Base-by-base conservation (phyloP, 208 protist species). In the Wallacemonas sp. region DNA sequence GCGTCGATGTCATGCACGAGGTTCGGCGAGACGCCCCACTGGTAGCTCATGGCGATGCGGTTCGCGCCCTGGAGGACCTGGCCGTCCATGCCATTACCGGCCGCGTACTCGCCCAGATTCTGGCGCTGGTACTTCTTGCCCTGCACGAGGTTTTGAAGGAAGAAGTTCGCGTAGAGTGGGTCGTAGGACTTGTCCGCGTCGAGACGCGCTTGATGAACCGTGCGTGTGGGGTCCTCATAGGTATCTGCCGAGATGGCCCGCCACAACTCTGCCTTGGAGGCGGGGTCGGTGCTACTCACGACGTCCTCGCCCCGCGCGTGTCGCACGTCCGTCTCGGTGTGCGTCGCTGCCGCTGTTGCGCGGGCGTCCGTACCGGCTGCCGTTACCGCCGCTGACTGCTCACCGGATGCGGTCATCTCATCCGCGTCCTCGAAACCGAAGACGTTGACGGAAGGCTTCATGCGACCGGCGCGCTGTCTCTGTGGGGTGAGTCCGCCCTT, bases 131-230 rank as follows among this genome's bases (percentile, higher is more conserved):
- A 89, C 75, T 91, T 87, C 61, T 77, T 74, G 15, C 87, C 87
- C 38, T 91, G 76, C n/a, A 76, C 74, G n/a, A 92, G 71, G 48
- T 66, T 83, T 17, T 68, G 32, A 4, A 79, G 54, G 52, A 78
- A 76, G 54, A 76, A 73, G 22, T 81, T 78, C 10, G 69, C 71
- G 71, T 92, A 93, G 9, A 79, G 27, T 5, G 76, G 66, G 59
- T 92, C 85, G 63, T 92, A 92, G 22, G 78, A 75, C 34, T 79
- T 66, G 6, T 42, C 76, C 1, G 90, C 90, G 63, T 95, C 87
- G 17, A 95, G 73, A 45, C 90, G 86, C 17, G 87, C 87, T 55
- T 95, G 90, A 44, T 95, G 90, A n/a, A 95, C 68, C 19, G 79
- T 81, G 52, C 24, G 67, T 30, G 85, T 84, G 3, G 90, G 90